Evolutionary conservation across 1,284 basidiomycete genomes (phyloP).

Genomic region (Baeospora myosura): DNA sequence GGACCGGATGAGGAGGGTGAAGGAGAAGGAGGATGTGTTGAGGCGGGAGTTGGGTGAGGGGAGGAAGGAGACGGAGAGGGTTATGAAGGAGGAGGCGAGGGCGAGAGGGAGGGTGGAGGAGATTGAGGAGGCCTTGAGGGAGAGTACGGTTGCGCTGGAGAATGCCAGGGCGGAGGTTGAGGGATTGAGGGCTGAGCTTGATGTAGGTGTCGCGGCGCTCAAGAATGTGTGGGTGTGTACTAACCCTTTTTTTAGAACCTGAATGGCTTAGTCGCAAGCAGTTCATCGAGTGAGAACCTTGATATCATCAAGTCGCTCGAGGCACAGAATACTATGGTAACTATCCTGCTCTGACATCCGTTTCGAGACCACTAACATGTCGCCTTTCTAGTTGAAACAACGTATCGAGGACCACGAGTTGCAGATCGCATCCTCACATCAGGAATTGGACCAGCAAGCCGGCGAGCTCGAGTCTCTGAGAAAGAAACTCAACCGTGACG

Average conservation of each 20-base stretch:
- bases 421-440: slow-evolving; percentile 36
- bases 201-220: slow-evolving; percentile 40
- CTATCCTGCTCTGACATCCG: slow-evolving; percentile 1
- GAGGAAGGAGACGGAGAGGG: slow-evolving; percentile 56
- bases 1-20: slow-evolving; percentile 62
- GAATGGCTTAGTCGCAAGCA: slow-evolving; percentile 37
- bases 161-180: slow-evolving; percentile 91
- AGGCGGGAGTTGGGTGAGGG: slow-evolving; percentile 60
- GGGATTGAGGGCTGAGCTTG: slow-evolving; percentile 66
- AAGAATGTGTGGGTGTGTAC: slow-evolving; percentile 2
- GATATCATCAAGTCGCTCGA: slow-evolving; percentile 10
- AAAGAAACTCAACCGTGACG: slow-evolving; percentile 53
- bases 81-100: slow-evolving; percentile 55
- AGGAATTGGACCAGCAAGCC: slow-evolving; percentile 37
- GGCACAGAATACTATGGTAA: slow-evolving; percentile 13
- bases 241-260: slow-evolving; percentile 36
- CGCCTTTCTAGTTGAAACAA: slow-evolving; percentile 16
- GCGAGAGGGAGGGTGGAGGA: slow-evolving; percentile 68
- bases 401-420: slow-evolving; percentile 24
- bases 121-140: slow-evolving; percentile 81
- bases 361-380: not conserved
- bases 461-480: slow-evolving; percentile 48
- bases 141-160: slow-evolving; percentile 85
- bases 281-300: slow-evolving; percentile 29
- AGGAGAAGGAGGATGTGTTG: slow-evolving; percentile 72